These are phyloP conservation scores for Zymoseptoria ardabiliae DNA, from an alignment of 2,329 filamentous ascomycete species.

Conservation along the genomic window DNA sequence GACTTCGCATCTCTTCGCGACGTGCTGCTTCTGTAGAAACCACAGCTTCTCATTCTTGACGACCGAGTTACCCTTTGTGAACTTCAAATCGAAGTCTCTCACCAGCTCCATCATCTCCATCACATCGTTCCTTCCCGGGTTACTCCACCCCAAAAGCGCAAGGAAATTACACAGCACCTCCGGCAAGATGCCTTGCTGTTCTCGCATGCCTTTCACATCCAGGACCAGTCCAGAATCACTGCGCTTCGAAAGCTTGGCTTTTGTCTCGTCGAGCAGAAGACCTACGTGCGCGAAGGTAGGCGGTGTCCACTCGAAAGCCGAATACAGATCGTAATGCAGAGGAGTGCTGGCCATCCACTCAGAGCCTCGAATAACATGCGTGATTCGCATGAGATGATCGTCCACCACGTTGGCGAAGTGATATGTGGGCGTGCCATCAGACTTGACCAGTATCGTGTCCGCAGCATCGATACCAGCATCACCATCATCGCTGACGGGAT, in stretches of 20 bases:
- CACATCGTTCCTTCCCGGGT: constrained; percentile 59
- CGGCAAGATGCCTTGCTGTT: constrained; percentile 53
- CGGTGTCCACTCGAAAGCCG: constrained; percentile 43
- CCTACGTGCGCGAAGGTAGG: constrained; percentile 45
- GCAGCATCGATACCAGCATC: constrained; percentile 50
- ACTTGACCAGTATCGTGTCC: constrained; percentile 85
- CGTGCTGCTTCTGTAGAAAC: constrained; percentile 69
- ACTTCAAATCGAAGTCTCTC: constrained; percentile 71
- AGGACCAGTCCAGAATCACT: constrained; percentile 45
- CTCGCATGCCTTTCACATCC: constrained; percentile 51
- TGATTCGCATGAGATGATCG: constrained; percentile 91
- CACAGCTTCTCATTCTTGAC: constrained; percentile 74
- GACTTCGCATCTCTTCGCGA: constrained; percentile 40
- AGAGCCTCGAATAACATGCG: constrained; percentile 86
- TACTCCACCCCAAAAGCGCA: constrained; percentile 76
- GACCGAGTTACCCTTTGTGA: constrained; percentile 83
- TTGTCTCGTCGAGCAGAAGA: constrained; percentile 40
- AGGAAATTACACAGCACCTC: constrained; percentile 72
- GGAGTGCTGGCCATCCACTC: constrained; percentile 97
- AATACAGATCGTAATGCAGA: constrained; percentile 55
- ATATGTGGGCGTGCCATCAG: constrained; percentile 88
- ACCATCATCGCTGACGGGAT: constrained; percentile 23
- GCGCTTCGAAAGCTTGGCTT: constrained; percentile 66
- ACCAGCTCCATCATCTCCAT: constrained; percentile 65
- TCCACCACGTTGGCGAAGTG: constrained; percentile 97